These are phyloP conservation scores for Hymenoscyphus fraxineus DNA, from an alignment of 2,329 filamentous ascomycete genomes.

Conservation along the genomic window DNA sequence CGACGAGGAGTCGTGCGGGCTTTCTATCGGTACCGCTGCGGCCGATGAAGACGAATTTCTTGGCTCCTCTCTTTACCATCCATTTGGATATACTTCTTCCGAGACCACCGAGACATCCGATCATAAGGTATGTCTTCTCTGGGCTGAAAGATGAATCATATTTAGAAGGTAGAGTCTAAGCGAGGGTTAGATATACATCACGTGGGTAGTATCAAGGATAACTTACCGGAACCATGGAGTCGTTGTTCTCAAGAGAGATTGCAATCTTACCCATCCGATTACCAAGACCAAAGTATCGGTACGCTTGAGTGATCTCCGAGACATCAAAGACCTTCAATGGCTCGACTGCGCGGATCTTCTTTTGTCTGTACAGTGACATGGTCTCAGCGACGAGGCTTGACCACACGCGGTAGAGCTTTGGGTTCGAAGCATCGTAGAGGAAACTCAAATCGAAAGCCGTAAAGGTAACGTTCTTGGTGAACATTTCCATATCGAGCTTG, in stretches of 20 bases:
- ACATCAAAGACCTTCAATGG: constrained; percentile 13
- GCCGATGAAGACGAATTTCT: constrained; percentile 17
- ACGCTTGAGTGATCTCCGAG: constrained; percentile 13
- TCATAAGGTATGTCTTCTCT: constrained; percentile 17
- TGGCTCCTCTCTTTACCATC: constrained; percentile 19
- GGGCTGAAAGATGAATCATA: constrained; percentile 8
- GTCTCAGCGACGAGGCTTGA: neutral
- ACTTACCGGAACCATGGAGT: constrained; percentile 10
- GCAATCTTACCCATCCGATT: constrained; percentile 16
- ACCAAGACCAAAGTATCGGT: constrained; percentile 14
- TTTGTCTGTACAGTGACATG: constrained; percentile 8
- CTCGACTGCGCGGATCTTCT: constrained; percentile 9
- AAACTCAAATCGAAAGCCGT: constrained; percentile 24
- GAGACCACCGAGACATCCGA: constrained; percentile 21
- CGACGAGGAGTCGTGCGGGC: constrained; percentile 28
- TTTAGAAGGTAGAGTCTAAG: constrained; percentile 9
- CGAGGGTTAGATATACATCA: neutral
- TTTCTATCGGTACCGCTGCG: constrained; percentile 15
- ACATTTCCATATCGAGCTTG: constrained; percentile 29
- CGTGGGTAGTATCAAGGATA: neutral
- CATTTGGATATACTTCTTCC: constrained; percentile 19
- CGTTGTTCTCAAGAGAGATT: constrained; percentile 11
- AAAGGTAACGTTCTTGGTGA: constrained; percentile 23
- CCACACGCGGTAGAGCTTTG: constrained; percentile 6
- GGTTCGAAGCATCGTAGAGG: constrained; percentile 9